A percentile compares a stretch with the other conserved stretches of the same genome.
These are phyloP conservation scores for Heliosperma pusillum DNA, from an alignment of 148 eudicot species.

Conservation along the genomic window DNA sequence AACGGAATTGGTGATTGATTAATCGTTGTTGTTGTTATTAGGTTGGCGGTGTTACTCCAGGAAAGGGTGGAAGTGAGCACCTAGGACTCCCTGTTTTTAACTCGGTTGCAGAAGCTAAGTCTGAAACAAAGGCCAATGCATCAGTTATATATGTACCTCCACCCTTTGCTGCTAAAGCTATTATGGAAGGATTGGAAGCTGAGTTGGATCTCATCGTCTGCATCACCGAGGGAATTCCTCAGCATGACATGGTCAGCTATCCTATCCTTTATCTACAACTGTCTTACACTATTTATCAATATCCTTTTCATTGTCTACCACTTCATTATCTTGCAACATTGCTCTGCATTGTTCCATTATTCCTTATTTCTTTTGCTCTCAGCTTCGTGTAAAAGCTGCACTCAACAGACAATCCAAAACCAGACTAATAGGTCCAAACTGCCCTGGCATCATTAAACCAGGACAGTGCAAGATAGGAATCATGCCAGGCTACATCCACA, in stretches of 20 bases:
- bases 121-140: slow-evolving; percentile 92
- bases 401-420: slow-evolving; percentile 77
- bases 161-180: slow-evolving; percentile 92
- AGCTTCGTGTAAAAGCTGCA: slow-evolving; percentile 95
- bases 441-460: slow-evolving; percentile 97
- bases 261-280: background rate
- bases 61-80: slow-evolving; percentile 96
- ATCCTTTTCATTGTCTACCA: background rate
- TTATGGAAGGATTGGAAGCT: slow-evolving; percentile 94
- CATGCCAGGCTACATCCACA: slow-evolving; percentile 99
- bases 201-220: slow-evolving; percentile 91
- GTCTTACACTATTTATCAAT: background rate
- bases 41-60: slow-evolving; percentile 99
- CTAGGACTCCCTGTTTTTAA: slow-evolving; percentile 94
- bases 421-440: slow-evolving; percentile 91
- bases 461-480: slow-evolving; percentile 99
- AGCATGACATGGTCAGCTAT: slow-evolving; percentile 86
- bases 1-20: background rate
- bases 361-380: slow-evolving; percentile 20
- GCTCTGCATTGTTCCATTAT: background rate
- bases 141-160: slow-evolving; percentile 97
- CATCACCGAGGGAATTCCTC: slow-evolving; percentile 99
- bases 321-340: slow-evolving; percentile 3
- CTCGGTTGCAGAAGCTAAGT: slow-evolving; percentile 91
- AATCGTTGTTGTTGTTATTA: slow-evolving; percentile 17